A percentile compares a stretch with the other conserved stretches of the same genome.
Conservation (phyloP, 2,329 filamentous ascomycete genomes). For the Colletotrichum sp. region DNA sequence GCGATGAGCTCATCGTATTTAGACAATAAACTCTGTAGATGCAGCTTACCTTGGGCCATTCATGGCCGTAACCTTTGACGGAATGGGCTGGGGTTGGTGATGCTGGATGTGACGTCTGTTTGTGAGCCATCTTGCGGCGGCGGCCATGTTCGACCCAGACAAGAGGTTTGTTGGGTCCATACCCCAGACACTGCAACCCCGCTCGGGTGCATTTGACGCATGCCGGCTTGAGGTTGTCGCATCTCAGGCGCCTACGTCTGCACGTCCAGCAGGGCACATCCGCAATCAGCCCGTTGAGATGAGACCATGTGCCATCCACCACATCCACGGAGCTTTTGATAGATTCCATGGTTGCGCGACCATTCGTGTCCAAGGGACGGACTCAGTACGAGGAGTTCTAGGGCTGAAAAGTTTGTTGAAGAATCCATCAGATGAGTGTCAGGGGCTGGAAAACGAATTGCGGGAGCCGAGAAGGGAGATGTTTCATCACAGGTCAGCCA, state of each 20-base stretch:
- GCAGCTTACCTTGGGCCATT: background rate
- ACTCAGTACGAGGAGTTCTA: background rate
- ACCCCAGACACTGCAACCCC: constrained; percentile 13
- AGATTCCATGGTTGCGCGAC: background rate
- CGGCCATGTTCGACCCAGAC: background rate
- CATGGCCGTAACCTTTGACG: rapidly evolving
- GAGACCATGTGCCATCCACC: background rate
- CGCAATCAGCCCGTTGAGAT: background rate
- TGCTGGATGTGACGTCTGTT: background rate
- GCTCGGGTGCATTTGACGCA: constrained; percentile 25
- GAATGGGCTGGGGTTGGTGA: background rate
- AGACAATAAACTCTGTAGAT: background rate
- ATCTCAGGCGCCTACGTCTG: constrained; percentile 20
- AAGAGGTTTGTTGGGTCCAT: background rate
- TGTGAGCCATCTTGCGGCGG: background rate
- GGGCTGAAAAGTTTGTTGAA: background rate
- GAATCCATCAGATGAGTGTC: background rate
- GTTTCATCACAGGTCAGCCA: background rate
- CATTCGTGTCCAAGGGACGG: background rate
- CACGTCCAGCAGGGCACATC: background rate
- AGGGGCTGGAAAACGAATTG: background rate
- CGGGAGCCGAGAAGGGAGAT: background rate
- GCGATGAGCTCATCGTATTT: rapidly evolving
- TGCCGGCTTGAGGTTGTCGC: constrained; percentile 23
- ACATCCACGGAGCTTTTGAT: background rate